These are phyloP conservation scores for Solanum ossicruentum DNA, from an alignment of 257 asterid species.

Conservation along the genomic window DNA sequence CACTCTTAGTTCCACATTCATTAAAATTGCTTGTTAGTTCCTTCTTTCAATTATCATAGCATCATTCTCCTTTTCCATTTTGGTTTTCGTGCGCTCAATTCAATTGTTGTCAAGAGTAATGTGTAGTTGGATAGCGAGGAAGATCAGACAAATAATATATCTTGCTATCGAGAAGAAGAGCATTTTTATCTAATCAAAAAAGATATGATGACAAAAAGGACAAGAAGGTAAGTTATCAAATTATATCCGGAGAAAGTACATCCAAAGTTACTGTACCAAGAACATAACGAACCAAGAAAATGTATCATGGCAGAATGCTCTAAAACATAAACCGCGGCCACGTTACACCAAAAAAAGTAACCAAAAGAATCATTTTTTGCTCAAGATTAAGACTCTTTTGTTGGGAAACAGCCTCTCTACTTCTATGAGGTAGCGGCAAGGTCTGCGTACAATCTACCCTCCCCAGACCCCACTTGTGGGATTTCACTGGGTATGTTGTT, in stretches of 20 bases:
- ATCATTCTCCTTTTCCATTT: background rate
- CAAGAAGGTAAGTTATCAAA: background rate
- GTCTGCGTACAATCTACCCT: too few species aligned
- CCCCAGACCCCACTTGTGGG: too few species aligned
- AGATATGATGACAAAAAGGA: background rate
- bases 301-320: background rate
- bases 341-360: background rate
- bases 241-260: background rate
- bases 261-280: background rate
- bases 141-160: background rate
- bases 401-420: too few species aligned
- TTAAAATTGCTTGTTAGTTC: background rate
- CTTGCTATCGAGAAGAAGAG: background rate
- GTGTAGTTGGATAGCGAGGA: background rate
- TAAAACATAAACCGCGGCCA: background rate
- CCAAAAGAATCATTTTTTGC: background rate
- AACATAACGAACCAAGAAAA: background rate
- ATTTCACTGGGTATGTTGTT: too few species aligned
- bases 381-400: background rate
- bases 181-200: background rate
- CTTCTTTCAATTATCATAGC: constrained; percentile 1
- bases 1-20: background rate
- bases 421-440: too few species aligned
- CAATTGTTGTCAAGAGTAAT: background rate
- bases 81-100: background rate